Conservation (phyloP, 2,329 filamentous ascomycete species). For the Aspergillus viridinutans region DNA sequence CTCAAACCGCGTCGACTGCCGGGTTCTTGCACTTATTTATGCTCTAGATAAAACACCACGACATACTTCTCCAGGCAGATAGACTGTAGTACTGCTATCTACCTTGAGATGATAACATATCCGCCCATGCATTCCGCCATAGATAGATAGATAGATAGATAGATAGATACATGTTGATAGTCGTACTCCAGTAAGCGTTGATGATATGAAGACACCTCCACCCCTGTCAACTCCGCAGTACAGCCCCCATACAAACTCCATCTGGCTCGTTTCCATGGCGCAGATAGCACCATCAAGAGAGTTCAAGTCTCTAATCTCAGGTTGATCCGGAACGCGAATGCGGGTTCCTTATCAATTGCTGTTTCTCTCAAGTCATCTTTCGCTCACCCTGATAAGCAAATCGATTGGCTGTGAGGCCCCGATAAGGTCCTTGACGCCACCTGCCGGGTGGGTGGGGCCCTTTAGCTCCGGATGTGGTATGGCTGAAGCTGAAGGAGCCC, state of each 20-base stretch:
- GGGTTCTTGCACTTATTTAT: neutral
- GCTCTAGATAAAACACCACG: neutral
- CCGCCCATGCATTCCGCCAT: neutral
- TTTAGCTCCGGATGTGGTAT: conserved; percentile 3
- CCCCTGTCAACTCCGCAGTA: neutral
- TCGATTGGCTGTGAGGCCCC: conserved; percentile 15
- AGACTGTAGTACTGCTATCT: neutral
- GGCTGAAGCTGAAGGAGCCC: conserved; percentile 3
- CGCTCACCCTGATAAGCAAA: neutral
- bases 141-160: no score
- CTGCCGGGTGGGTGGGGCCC: conserved; percentile 6
- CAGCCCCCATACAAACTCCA: neutral
- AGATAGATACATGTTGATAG: neutral
- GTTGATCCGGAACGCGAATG: neutral
- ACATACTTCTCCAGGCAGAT: neutral
- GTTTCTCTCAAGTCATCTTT: conserved; percentile 17
- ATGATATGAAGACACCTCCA: neutral
- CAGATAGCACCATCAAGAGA: neutral
- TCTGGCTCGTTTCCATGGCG: neutral
- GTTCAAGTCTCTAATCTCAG: neutral
- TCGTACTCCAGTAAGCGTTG: neutral
- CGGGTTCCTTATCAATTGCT: conserved; percentile 3
- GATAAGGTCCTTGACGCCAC: conserved; percentile 17
- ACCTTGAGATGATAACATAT: neutral
- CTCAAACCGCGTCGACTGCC: neutral